Evolutionary conservation across 148 eudicot species (phyloP), one percentile per base, ranked within the genome.

Genomic region (Pharnaceum exiguum): DNA sequence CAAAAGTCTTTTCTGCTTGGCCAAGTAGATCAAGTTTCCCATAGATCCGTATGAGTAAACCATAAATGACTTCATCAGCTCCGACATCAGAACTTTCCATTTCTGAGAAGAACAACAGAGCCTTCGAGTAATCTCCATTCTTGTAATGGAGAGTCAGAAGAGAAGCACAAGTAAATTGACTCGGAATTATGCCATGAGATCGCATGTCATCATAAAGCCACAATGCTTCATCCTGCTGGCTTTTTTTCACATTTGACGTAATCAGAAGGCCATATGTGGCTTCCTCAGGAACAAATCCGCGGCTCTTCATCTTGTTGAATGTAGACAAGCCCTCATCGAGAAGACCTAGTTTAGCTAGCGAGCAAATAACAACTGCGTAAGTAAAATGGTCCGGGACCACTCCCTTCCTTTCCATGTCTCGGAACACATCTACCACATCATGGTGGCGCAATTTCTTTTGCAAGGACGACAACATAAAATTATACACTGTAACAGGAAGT

Each of bases 401-500:
- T 53, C 63, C 55, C 39, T 58, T 68, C 40, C 66, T 60, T 33
- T 64, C 54, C 95, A 90, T 90, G 54, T 84, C 81, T 48, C 62
- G 63, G 85, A 87, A 90, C 31, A 87, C 65, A 53, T 71, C 70
- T 55, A 71, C 60, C 32, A 84, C 89, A 61, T 76, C 45, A 45
- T 35, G 67, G 51, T 90, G 97, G 39, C 74, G 80, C 25, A 76
- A 72, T 60, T 84, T 90, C 83, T 90, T 90, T 62, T 90, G 97
- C 73, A 90, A 75, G 50, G 95, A 87, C 7, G 97, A 90, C 31
- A 90, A 70, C 85, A 90, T 87, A 58, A 90, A 90, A 79, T 90
- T 90, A 75, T 66, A 91, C 54, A 87, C 96, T n/a, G 90, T 43
- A 48, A 79, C 57, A 44, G 90, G 62, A 32, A 78, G 94, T 23